Evolutionary conservation across 1,284 basidiomycete genomes (phyloP), one percentile per base, ranked within the genome.

Genomic region (Naganishia albida): DNA sequence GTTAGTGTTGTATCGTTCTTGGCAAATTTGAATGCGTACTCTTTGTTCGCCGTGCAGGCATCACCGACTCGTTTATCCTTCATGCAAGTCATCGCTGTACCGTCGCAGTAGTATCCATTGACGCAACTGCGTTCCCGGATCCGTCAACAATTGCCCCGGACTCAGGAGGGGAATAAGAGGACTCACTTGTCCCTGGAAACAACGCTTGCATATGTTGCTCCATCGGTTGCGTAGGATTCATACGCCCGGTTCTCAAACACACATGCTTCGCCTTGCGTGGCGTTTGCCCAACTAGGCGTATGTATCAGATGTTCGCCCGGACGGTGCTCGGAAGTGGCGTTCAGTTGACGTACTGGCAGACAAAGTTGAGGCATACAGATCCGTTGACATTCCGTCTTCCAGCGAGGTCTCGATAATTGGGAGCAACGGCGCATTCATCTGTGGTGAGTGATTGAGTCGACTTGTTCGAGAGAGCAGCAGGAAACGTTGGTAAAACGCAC

Each of bases 371-470:
- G 74, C 91, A 93, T 34, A 92, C 83, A 1, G 89, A 86, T 28
- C 90, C 91, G 73, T 92, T 89, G 69, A 85, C 80, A 77, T 93
- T 93, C 42, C 86, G 82, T 42, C 86, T 87, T 25, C 83, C 88
- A 16, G 83, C 81, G 23, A 91, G 82, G 6, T 88, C 83, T 62
- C 78, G 78, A 70, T 78, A 84, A 73, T 91, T 87, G 1, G 84
- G 81, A 3, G 89, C 87, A 0, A 81, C 81, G 70, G 83, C 80
- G 72, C 90, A 93, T 78, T 91, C 83, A 73, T 94, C 91, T 92
- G 49, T 26, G 18, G 34, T n/a, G 30, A 42, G 44, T 7, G 3
- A 10, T 6, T 34, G 10, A 34, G 10, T 34, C 34, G 10, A 10
- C 2, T 34, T 7, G 20, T 7, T 16, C n/a, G 13, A 23, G 15